Evolutionary conservation across 75 land plant species (phyloP).

Genomic region (Picea glauca): DNA sequence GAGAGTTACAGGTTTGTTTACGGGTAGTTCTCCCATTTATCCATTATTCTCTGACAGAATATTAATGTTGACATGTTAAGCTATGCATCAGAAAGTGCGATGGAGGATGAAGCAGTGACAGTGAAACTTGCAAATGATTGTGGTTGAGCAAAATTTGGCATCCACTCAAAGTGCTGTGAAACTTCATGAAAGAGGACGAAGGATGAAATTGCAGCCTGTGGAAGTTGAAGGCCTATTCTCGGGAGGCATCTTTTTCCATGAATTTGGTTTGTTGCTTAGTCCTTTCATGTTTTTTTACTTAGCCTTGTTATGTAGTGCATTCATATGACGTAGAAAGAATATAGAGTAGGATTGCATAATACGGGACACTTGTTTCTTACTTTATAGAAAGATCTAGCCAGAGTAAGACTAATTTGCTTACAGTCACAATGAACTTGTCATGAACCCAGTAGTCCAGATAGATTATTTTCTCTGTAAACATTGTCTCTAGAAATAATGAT

Average conservation of each 20-base stretch:
- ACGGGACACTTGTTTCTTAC: not conserved
- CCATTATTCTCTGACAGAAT: no score
- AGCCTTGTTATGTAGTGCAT: no score
- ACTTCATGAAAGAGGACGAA: slow-evolving; percentile 91
- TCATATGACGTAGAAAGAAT: no score
- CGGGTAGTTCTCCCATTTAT: not conserved
- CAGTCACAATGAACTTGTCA: not conserved
- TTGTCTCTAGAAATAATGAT: not conserved
- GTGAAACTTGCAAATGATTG: slow-evolving; percentile 74
- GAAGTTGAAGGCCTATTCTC: slow-evolving; percentile 93
- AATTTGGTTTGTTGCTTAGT: slow-evolving; percentile 50
- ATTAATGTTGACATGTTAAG: slow-evolving; percentile 26
- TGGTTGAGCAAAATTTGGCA: slow-evolving; percentile 69
- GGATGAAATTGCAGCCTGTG: slow-evolving; percentile 88
- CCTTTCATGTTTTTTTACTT: no score
- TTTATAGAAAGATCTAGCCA: not conserved
- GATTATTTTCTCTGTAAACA: not conserved
- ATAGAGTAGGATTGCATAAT: not conserved
- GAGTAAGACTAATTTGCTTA: not conserved
- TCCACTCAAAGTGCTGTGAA: slow-evolving; percentile 93
- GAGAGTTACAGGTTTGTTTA: not conserved
- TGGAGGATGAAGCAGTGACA: slow-evolving; percentile 86
- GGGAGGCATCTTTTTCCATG: slow-evolving; percentile 85
- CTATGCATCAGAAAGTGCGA: slow-evolving; percentile 96
- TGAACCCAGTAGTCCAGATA: not conserved